Conservation (phyloP, 1,284 basidiomycete genomes). For the Peniophora sp. region DNA sequence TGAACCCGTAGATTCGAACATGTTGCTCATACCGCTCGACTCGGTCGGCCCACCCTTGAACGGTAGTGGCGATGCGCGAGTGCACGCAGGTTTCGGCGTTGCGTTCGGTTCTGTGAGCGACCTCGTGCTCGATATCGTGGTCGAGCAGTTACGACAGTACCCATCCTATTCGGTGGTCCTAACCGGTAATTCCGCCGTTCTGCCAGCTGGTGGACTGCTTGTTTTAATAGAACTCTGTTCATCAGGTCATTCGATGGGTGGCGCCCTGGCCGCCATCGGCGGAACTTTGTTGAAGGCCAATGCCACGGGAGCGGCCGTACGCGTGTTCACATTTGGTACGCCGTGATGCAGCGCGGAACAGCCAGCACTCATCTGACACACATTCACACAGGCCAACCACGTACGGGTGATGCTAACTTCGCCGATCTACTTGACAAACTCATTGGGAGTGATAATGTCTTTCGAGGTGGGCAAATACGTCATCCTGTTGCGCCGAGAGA, state of each 20-base stretch:
- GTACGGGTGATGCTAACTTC: constrained; percentile 10
- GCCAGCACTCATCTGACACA: too few species aligned
- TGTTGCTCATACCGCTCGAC: constrained; percentile 17
- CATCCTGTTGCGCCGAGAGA: too few species aligned
- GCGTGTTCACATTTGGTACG: constrained; percentile 13
- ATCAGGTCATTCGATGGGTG: constrained; percentile 19
- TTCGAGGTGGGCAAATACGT: constrained; percentile 5
- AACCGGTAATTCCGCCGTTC: constrained; percentile 5
- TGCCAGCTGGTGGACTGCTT: too few species aligned
- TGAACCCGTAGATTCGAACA: constrained; percentile 8
- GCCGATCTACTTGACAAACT: constrained; percentile 8
- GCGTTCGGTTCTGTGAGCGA: constrained; percentile 16
- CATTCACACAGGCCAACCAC: constrained; percentile 10
- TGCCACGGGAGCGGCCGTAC: constrained; percentile 3
- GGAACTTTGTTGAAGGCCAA: constrained; percentile 12
- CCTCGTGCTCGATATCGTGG: constrained; percentile 10
- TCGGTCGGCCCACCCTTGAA: constrained; percentile 13
- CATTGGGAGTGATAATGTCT: constrained; percentile 6
- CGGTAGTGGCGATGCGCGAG: constrained; percentile 1
- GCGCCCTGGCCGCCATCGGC: constrained; percentile 15
- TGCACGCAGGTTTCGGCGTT: constrained; percentile 18
- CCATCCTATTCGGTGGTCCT: constrained; percentile 9
- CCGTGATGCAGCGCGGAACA: background rate
- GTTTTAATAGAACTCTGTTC: background rate
- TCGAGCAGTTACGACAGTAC: constrained; percentile 11